Evolutionary conservation across 2,329 filamentous ascomycete genomes (phyloP), one percentile per base, ranked within the genome.

Genomic region (Zarea fungicola): DNA sequence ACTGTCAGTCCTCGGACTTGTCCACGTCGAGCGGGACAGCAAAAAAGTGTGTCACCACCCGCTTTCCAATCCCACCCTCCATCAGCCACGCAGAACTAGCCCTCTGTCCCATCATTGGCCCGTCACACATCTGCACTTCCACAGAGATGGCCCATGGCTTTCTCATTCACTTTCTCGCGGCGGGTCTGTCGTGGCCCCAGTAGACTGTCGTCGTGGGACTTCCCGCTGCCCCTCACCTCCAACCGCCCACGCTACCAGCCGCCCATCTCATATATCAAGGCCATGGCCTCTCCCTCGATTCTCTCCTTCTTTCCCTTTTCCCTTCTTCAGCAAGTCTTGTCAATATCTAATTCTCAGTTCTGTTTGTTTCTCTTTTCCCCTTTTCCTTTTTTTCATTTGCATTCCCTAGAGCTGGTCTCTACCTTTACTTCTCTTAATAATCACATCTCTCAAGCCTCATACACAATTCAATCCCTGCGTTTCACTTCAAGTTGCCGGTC

Each of bases 351-450:
- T 50, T 40, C 40, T 74, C 69, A 67, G 74, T 79, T 76, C 73
- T 64, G 60, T 64, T 63, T 48, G 37, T 48, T 57, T 56, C 56
- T 57, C 56, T 51, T 68, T 64, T 62, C 62, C 61, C 64, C 62
- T 64, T 59, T 55, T 58, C 53, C 55, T 63, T 62, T 65, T 67
- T 65, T 61, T 65, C 65, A 59, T 66, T 65, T 65, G 63, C 59
- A 59, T 57, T 65, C 54, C 58, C 48, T 67, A 69, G 76, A 78
- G 77, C 77, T 71, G 76, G 76, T 72, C 77, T 80, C 77, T 74
- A 69, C 65, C 61, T 47, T 55, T 49, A 51, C 64, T 61, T 56
- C 36, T 42, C 31, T 56, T 67, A 66, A 66, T 64, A 57, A 55
- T 56, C 54, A 57, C 51, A 52, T 60, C 54, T 59, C 58, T 60